Conservation (phyloP, 352 stramenopile species). For the Discostella stelligera region DNA sequence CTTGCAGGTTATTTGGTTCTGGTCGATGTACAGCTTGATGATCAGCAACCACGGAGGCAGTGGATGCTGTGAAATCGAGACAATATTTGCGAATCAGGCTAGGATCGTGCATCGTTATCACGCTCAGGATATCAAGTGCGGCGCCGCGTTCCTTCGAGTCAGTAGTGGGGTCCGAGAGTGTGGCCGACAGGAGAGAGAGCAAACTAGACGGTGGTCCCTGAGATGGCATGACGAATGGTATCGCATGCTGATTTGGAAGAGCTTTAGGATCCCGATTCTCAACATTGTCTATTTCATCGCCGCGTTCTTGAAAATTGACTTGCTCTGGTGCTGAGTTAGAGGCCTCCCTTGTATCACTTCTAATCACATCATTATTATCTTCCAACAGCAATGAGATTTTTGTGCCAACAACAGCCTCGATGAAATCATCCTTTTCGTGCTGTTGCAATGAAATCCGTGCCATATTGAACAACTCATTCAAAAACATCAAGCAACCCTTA, state of each 20-base stretch:
- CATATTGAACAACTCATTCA: conserved; percentile 80
- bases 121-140: conserved; percentile 71
- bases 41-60: conserved; percentile 7
- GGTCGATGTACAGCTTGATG: conserved; percentile 32
- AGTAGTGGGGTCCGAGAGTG: conserved; percentile 68
- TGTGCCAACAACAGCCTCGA: conserved; percentile 57
- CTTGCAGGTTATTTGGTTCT: conserved; percentile 57
- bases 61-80: conserved; percentile 30
- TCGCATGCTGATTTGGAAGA: not conserved
- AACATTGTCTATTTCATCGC: conserved; percentile 16
- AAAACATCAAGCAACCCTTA: conserved; percentile 71
- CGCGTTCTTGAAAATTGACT: not conserved
- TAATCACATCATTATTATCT: conserved; percentile 18
- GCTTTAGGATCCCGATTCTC: conserved; percentile 12
- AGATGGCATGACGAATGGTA: not conserved
- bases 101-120: conserved; percentile 72
- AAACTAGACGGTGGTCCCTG: conserved; percentile 46
- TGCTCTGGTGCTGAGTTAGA: not conserved
- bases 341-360: conserved; percentile 5
- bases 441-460: conserved; percentile 72
- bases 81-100: conserved; percentile 64
- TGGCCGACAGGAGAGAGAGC: conserved; percentile 59
- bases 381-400: conserved; percentile 43
- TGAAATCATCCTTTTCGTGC: conserved; percentile 79
- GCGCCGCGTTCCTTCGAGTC: conserved; percentile 64